Base-by-base conservation (phyloP, 305 asterid species). In the Euphrasia arctica region DNA sequence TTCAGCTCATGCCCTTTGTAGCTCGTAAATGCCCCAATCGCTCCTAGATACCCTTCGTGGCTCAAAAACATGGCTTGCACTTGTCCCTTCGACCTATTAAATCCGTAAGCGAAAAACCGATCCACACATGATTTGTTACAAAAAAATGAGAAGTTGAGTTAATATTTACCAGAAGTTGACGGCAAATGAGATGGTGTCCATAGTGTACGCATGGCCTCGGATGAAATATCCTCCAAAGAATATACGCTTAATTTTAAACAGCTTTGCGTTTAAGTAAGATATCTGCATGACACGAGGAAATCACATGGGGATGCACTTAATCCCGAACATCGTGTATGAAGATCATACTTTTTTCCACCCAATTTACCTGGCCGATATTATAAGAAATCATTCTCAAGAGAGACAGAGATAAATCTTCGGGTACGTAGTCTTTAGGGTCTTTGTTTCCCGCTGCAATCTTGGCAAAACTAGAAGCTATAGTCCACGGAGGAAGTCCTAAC, bases 1-100 rank as follows among this genome's bases (percentile, higher is more conserved):
- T 93, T 97, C 66, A 93, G 73, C 36, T 97, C 99, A 68, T 93
- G 99, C 63, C 81, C 85, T 80, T 93, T 96, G 51, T 90, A 90
- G 82, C 99, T 93, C 97, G 90, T 84, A 81, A 93, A 93, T 65
- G 99, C 99, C 78, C 99, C 99, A 77, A 93, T 82, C 73, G 97
- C 97, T 75, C 99, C 99, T 54, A 93, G 72, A 85, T 90, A 93
- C 36, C 99, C 99, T 84, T 93, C 99, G 54, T 93, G 99, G 63
- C 99, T 80, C 69, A 93, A 71, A 75, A 93, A 93, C 99, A 93
- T 93, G 18, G 99, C 99, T 73, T 88, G 80, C 43, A 97, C 97
- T 4, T 81, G 80, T 51, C 99, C 99, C 75, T 88, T 82, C 32
- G 99, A 93, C 99, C 99, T 93, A 77, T 5, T 5, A 14, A 51